These are phyloP conservation scores for Hypericum perforatum DNA, from an alignment of 345 rosid species.

Conservation along the genomic window DNA sequence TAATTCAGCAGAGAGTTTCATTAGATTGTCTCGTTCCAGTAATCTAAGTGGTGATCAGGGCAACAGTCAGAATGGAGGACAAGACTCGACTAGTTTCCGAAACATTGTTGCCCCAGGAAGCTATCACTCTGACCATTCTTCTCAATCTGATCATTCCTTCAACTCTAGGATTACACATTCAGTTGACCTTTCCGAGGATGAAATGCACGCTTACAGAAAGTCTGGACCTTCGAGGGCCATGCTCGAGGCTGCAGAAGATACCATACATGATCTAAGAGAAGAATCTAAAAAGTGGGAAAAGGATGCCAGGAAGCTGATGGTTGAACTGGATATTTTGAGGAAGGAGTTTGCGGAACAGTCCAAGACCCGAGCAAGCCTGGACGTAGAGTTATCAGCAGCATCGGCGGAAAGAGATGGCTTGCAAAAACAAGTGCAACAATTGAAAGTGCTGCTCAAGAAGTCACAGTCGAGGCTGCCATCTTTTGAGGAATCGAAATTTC, in stretches of 20 bases:
- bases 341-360: slow-evolving; percentile 38
- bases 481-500: slow-evolving; percentile 17
- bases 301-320: slow-evolving; percentile 35
- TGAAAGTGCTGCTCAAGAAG: slow-evolving; percentile 25
- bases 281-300: slow-evolving; percentile 54
- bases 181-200: slow-evolving; percentile 17
- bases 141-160: slow-evolving; percentile 22
- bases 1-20: slow-evolving; percentile 23
- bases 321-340: slow-evolving; percentile 36
- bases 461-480: slow-evolving; percentile 13
- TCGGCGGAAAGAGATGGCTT: slow-evolving; percentile 33
- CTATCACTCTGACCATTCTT: slow-evolving; percentile 11
- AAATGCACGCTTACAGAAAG: slow-evolving; percentile 12
- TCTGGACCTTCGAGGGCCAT: slow-evolving; percentile 30
- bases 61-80: slow-evolving; percentile 9
- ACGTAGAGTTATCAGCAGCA: slow-evolving; percentile 36
- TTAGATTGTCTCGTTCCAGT: slow-evolving; percentile 6
- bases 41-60: slow-evolving; percentile 6
- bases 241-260: slow-evolving; percentile 41
- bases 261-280: slow-evolving; percentile 32
- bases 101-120: slow-evolving; percentile 13
- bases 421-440: slow-evolving; percentile 34
- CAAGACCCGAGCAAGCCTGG: slow-evolving; percentile 24
- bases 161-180: slow-evolving; percentile 16
- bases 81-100: slow-evolving; percentile 15